phyloP scores from a whole-genome alignment of 1,284 basidiomycete genomes.

The Cystobasidiaceae sp. region DNA sequence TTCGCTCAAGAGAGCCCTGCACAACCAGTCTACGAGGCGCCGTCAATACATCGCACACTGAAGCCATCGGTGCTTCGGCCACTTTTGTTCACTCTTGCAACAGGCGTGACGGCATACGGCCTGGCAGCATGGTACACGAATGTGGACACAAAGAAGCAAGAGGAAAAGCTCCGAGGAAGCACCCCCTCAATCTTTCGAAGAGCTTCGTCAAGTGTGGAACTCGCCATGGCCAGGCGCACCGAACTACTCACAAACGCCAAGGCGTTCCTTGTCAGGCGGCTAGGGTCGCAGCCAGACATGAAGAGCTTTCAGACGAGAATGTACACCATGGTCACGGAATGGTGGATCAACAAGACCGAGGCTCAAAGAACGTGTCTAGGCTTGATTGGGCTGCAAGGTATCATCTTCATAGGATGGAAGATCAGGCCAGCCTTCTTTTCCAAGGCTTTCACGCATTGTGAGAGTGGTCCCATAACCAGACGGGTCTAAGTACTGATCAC shows the following conservation, averaged over 20 bases:
- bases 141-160: constrained; percentile 12
- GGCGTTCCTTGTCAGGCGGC: neutral
- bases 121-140: constrained; percentile 22
- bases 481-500: neutral
- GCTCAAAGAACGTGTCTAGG: constrained; percentile 23
- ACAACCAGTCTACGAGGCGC: constrained; percentile 2
- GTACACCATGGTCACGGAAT: constrained; percentile 20
- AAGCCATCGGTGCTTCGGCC: constrained; percentile 26
- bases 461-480: neutral
- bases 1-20: neutral
- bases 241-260: constrained; percentile 22
- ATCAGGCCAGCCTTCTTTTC: constrained; percentile 20
- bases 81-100: constrained; percentile 7
- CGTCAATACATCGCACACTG: constrained; percentile 9
- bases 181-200: constrained; percentile 3
- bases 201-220: constrained; percentile 4
- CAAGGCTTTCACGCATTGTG: constrained; percentile 25
- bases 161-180: neutral
- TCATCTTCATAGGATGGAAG: constrained; percentile 21
- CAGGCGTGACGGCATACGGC: constrained; percentile 11
- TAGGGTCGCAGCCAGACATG: constrained; percentile 16
- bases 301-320: constrained; percentile 16
- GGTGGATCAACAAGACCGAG: constrained; percentile 30
- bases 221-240: constrained; percentile 19
- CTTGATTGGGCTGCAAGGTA: constrained; percentile 17